Evolutionary conservation across 139 green algal genomes (phyloP).

Genomic region (Protoeuglena noctilucae): DNA sequence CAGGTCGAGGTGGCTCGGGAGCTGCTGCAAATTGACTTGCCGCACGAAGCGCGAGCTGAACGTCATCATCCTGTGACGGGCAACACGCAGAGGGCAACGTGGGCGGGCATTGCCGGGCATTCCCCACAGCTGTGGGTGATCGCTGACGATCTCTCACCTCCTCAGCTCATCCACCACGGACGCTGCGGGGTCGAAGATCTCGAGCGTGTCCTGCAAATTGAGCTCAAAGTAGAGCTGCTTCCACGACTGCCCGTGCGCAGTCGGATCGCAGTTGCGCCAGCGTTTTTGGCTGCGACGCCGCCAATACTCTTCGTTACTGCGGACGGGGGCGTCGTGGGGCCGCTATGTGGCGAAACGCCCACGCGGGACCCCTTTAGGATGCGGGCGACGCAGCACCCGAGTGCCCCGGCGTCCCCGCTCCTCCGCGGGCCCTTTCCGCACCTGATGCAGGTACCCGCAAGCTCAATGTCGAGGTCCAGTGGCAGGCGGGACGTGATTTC

Average conservation of each 20-base stretch:
- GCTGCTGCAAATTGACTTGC: slow-evolving; percentile 43
- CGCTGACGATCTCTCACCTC: too few relatives aligned
- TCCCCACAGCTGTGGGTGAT: too few relatives aligned
- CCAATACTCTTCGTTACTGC: slow-evolving; percentile 60
- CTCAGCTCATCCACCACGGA: slow-evolving; percentile 28
- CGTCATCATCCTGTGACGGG: slow-evolving; percentile 41
- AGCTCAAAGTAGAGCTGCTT: slow-evolving; percentile 74
- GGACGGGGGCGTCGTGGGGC: slow-evolving; percentile 14
- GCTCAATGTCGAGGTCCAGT: slow-evolving; percentile 47
- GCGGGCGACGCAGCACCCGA: neutral
- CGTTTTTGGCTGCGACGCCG: slow-evolving; percentile 20
- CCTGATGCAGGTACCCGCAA: slow-evolving; percentile 38
- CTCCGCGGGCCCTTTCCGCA: neutral
- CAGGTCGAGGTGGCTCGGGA: slow-evolving; percentile 60
- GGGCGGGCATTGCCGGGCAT: too few relatives aligned
- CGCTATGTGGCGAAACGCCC: neutral
- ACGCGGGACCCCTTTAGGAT: neutral
- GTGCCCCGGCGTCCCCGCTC: neutral
- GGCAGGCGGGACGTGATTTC: slow-evolving; percentile 34
- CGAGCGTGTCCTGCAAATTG: slow-evolving; percentile 47
- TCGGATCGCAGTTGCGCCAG: slow-evolving; percentile 51
- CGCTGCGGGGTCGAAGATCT: slow-evolving; percentile 35
- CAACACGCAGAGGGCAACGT: too few relatives aligned
- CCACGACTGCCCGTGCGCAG: slow-evolving; percentile 42
- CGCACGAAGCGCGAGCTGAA: slow-evolving; percentile 47